Evolutionary conservation across 2,329 filamentous ascomycete genomes (phyloP), one percentile per base, ranked within the genome.

Genomic region (Aspergillus floridensis): DNA sequence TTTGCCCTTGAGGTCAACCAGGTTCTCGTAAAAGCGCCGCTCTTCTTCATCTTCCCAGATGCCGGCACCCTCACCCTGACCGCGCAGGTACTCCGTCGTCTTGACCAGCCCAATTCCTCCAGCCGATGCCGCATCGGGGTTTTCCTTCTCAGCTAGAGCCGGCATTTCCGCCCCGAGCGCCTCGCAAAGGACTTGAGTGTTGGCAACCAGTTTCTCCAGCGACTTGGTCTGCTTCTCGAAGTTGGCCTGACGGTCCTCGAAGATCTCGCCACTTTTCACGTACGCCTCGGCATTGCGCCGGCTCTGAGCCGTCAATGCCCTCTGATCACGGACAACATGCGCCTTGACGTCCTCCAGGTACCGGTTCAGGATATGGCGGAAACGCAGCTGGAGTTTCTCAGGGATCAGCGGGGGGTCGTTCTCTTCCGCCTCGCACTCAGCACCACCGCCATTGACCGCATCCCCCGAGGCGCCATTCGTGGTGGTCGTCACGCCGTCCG

Each of bases 1-100:
- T 68, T 96, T 96, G 67, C 96, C 95, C 72, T 96, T 96, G 16
- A 99, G 80, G 72, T 99, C 95, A 12, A 96, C 90, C 11, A 99
- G 77, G 65, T 97, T 98, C 79, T 99, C 95, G 77, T 99, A 99
- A 74, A 99, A 99, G 61, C 95, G 90, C 60, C 95, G 88, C 76
- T 99, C 93, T 57, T 99, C 95, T 71, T 99, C 95, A 68, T 99
- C 95, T 78, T 97, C 93, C 95, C 95, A 99, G 63, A 99, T 98
- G 0, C 95, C 95, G 24, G 93, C 86, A 21, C 92, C 93, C 60
- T 98, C 93, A 22, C 88, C 89, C 73, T 96, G 91, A 12, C 92
- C 93, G 41, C 92, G 89, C 44, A 98, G 81, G 70, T 97, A 98
- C 67, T 98, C 93, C 0, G 92, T 91, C 11, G 93, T 90, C 77